phyloP scores from a whole-genome alignment of 2,329 filamentous ascomycete genomes.

The Penicillium rolfsii region DNA sequence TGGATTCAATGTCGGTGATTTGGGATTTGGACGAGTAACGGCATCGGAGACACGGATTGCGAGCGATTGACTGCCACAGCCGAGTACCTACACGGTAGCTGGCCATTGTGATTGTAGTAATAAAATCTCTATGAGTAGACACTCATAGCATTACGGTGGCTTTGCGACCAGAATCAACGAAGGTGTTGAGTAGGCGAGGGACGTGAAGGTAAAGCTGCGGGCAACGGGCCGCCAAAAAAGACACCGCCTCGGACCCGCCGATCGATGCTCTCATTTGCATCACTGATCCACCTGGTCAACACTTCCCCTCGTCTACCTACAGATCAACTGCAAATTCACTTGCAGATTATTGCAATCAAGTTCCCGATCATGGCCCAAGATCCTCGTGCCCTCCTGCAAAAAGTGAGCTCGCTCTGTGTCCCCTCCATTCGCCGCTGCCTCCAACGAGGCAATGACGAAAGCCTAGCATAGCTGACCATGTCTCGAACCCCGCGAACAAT shows the following conservation, averaged over 20 bases:
- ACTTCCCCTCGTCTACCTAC: slow-evolving; percentile 21
- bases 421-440: slow-evolving; percentile 19
- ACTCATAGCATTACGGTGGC: not conserved
- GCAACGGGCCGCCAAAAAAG: slow-evolving; percentile 16
- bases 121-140: not conserved
- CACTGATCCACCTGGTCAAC: slow-evolving; percentile 18
- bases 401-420: slow-evolving; percentile 56
- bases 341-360: slow-evolving; percentile 7
- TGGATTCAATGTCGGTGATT: slow-evolving; percentile 39
- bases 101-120: slow-evolving; percentile 14
- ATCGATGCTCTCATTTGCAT: slow-evolving; percentile 28
- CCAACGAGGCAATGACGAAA: slow-evolving; percentile 31
- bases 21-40: slow-evolving; percentile 33
- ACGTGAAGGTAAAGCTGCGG: slow-evolving; percentile 5
- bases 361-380: slow-evolving; percentile 68
- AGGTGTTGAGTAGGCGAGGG: not conserved
- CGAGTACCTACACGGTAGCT: slow-evolving; percentile 23
- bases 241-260: slow-evolving; percentile 31
- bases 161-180: not conserved
- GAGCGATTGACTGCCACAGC: slow-evolving; percentile 18
- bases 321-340: slow-evolving; percentile 14
- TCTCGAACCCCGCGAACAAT: slow-evolving; percentile 22
- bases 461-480: slow-evolving; percentile 32
- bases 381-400: slow-evolving; percentile 75
- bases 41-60: slow-evolving; percentile 14